phyloP scores from a whole-genome alignment of 75 land plant genomes.

The Azolla pinnata region DNA sequence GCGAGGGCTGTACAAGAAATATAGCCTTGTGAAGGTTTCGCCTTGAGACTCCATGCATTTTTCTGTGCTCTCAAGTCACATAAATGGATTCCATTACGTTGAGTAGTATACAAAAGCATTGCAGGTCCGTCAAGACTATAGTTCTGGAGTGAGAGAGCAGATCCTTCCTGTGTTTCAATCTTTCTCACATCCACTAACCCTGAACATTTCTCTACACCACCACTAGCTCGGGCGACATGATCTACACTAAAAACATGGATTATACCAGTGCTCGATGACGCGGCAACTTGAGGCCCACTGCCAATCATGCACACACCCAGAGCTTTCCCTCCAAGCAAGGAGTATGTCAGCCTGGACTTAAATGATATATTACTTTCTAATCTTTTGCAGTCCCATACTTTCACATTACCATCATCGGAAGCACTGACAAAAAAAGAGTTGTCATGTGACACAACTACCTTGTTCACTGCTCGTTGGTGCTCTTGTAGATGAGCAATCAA shows the following conservation, averaged over 20 bases:
- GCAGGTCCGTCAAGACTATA: constrained; percentile 46
- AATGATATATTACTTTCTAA: constrained; percentile 92
- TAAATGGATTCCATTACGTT: constrained; percentile 72
- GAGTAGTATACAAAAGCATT: constrained; percentile 84
- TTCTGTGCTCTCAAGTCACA: constrained; percentile 69
- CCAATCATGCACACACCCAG: constrained; percentile 58
- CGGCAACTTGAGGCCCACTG: constrained; percentile 71
- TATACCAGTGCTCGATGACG: constrained; percentile 68
- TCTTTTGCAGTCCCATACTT: constrained; percentile 90
- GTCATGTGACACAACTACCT: constrained; percentile 82
- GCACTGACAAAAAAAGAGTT: constrained; percentile 84
- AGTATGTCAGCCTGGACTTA: constrained; percentile 79
- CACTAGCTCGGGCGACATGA: constrained; percentile 57
- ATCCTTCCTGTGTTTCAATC: constrained; percentile 67
- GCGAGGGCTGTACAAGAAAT: constrained; percentile 61
- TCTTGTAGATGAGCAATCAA: constrained; percentile 92
- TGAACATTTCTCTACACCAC: constrained; percentile 62
- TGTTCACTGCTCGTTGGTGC: constrained; percentile 90
- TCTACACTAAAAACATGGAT: constrained; percentile 83
- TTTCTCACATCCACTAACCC: constrained; percentile 68
- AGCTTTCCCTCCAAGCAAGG: constrained; percentile 54
- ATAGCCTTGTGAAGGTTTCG: constrained; percentile 70
- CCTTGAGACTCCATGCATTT: constrained; percentile 54
- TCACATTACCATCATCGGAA: constrained; percentile 90
- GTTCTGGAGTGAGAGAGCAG: constrained; percentile 53